Evolutionary conservation across 495 filamentous ascomycete species (phyloP), one percentile per base, ranked within the genome.

Genomic region (Amphirosellinia nigrospora): DNA sequence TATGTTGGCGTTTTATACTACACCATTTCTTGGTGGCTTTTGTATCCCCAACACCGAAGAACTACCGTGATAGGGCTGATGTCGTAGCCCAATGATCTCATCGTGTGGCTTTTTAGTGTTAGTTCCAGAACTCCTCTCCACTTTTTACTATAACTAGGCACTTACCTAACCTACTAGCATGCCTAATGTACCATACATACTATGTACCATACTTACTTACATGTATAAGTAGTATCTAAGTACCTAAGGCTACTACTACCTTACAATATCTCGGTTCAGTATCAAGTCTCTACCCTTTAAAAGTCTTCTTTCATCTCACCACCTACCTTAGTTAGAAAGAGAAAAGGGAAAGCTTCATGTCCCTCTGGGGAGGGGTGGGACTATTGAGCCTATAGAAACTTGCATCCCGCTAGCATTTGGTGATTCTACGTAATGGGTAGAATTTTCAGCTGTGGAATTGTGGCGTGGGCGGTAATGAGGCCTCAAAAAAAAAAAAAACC

Each of bases 381-480:
- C 15, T 52, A 28, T 52, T 10, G 26, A 50, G 46, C 46, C 21
- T 50, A 26, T 2, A 26, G 21, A 26, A 23, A 50, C 10, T 9
- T 50, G 15, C 21, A 52, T 23, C 23, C 10, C 2, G 5, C 48
- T 28, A 11, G 48, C 48, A 52, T 23, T 4, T 52, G 26, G 21
- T 28, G 26, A 23, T 34, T 34, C 1, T n/a, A 28, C 59, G n/a
- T 28, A 43, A 23, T 21, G 13, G 13, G 1, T 16, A n/a, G 43
- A 1, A 46, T 16, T 46, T 23, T 64, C 43, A 50, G 61, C 61
- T 64, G 41, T 16, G 26, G 26, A 30, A 16, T 46, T 63, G 60
- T 46, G 61, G 43, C 61, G 60, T 36, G 10, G 43, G 61, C 30
- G 38, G 61, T 9, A 8, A 36, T 38, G 61, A 64, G 61, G 43